Evolutionary conservation across 1,284 basidiomycete species (phyloP).

Genomic region (Tranzscheliella williamsii): DNA sequence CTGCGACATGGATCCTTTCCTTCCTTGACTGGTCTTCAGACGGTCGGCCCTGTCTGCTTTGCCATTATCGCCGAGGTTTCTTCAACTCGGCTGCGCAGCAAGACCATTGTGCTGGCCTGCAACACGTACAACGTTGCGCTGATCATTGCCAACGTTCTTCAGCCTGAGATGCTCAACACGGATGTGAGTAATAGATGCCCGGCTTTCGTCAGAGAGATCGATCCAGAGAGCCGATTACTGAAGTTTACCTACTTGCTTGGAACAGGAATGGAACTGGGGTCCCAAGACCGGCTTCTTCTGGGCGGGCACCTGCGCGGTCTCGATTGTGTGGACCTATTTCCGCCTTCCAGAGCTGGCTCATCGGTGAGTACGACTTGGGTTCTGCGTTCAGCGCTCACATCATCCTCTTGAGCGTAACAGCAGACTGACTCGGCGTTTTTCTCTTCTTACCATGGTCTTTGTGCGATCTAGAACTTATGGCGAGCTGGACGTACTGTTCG

Average conservation of each 20-base stretch:
- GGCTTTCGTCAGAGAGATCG: too few relatives aligned
- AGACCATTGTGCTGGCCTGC: conserved; percentile 66
- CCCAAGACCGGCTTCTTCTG: conserved; percentile 63
- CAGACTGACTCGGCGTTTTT: not conserved
- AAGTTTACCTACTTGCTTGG: too few relatives aligned
- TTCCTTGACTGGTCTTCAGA: too few relatives aligned
- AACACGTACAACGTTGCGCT: conserved; percentile 62
- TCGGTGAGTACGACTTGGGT: not conserved
- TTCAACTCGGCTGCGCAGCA: conserved; percentile 64
- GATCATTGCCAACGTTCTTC: conserved; percentile 62
- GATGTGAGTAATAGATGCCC: conserved; percentile 14
- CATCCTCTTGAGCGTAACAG: not conserved
- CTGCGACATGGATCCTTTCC: too few relatives aligned
- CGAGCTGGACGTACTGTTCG: conserved; percentile 63
- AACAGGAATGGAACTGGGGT: conserved; percentile 62
- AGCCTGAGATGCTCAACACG: conserved; percentile 63
- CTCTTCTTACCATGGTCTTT: too few relatives aligned
- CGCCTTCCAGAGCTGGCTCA: conserved; percentile 62
- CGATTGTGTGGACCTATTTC: conserved; percentile 60
- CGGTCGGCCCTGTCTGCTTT: conserved; percentile 63
- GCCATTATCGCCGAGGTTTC: conserved; percentile 64
- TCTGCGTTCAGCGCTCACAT: not conserved
- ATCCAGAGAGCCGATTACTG: too few relatives aligned
- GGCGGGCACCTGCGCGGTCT: conserved; percentile 61
- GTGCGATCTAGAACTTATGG: conserved; percentile 59